Base-by-base conservation (phyloP, 2,329 filamentous ascomycete genomes). In the Pseudophaeomoniella oleicola region DNA sequence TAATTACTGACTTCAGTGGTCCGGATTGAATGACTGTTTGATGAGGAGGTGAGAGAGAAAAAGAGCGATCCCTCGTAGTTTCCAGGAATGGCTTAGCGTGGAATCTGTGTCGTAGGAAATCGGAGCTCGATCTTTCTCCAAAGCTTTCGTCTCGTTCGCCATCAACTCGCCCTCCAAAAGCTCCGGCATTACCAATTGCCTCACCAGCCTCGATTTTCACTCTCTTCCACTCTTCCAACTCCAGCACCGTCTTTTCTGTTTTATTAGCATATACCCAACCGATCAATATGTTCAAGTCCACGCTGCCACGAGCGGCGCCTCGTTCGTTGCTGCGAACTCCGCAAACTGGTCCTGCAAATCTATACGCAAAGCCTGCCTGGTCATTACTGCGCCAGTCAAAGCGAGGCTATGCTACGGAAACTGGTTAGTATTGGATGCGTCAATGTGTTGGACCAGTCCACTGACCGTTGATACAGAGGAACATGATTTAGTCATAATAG, bases 401-500 rank as follows among this genome's bases (percentile, higher is more conserved):
- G 33, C 37, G 47, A 35, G 42, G 38, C 31, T 50, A 48, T 35
- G 43, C 42, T 31, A 46, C 43, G n/a, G 22, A 27, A 35, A 36
- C 41, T 35, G 12, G 19, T 36, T 41, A 37, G 43, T 16, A n/a
- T n/a, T n/a, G n/a, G n/a, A n/a, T n/a, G n/a, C n/a, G n/a, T n/a
- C n/a, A n/a, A n/a, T n/a, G n/a, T n/a, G n/a, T n/a, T n/a, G n/a
- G n/a, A n/a, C n/a, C n/a, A n/a, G n/a, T n/a, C n/a, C n/a, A n/a
- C n/a, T n/a, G n/a, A n/a, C n/a, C n/a, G n/a, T n/a, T n/a, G n/a
- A n/a, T 44, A 40, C 59, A 85, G 85, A 87, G 62, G 85, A 94
- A 62, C 92, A 94, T 64, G 90, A 98, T 62, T 72, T 98, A 38
- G 81, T 98, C 56, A 87, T 98, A 64, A 94, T 98, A 56, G 90